phyloP scores from a whole-genome alignment of 2,329 filamentous ascomycete genomes.

The Penicillium oxalicum region DNA sequence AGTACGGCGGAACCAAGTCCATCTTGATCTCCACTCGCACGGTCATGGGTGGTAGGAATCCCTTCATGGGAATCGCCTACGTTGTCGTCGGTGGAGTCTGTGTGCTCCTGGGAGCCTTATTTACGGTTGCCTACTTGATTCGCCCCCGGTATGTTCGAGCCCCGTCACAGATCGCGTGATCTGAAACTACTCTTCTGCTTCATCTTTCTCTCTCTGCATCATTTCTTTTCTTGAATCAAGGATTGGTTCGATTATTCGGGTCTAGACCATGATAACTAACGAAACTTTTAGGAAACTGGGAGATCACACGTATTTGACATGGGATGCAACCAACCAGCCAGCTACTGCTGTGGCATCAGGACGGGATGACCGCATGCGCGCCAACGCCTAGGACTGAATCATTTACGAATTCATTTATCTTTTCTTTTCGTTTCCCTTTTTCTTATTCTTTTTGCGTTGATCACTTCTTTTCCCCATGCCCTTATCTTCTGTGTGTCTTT shows the following conservation, averaged over 20 bases:
- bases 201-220: too few species aligned
- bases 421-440: constrained; percentile 6
- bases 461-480: not conserved
- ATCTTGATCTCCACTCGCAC: constrained; percentile 84
- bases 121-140: constrained; percentile 85
- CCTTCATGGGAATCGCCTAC: constrained; percentile 94
- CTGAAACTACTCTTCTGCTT: too few species aligned
- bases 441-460: not conserved
- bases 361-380: constrained; percentile 49
- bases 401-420: not conserved
- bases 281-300: constrained; percentile 72
- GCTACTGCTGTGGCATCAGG: constrained; percentile 50
- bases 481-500: not conserved
- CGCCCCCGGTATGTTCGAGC: constrained; percentile 66
- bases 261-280: not conserved
- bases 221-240: not conserved
- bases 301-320: constrained; percentile 94
- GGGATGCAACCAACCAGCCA: constrained; percentile 67
- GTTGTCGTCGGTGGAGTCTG: constrained; percentile 90
- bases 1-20: constrained; percentile 82
- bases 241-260: not conserved
- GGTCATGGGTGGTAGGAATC: constrained; percentile 90
- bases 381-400: constrained; percentile 6
- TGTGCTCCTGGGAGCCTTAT: constrained; percentile 78
- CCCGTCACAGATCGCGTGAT: not conserved